phyloP scores from a whole-genome alignment of 257 asterid species.

The Ligustrum vulgare region DNA sequence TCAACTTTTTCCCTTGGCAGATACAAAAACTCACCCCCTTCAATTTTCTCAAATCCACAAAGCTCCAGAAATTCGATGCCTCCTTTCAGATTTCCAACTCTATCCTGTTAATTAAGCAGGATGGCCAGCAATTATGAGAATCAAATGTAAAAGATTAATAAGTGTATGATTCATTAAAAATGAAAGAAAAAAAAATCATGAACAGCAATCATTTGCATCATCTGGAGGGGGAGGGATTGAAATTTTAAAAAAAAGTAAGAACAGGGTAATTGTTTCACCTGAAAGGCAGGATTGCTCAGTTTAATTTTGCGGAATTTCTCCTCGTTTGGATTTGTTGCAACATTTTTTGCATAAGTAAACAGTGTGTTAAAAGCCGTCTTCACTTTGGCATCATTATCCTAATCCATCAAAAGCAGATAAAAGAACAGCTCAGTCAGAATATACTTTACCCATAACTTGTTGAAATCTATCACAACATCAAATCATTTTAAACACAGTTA shows the following conservation, averaged over 20 bases:
- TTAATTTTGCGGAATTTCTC: slow-evolving; percentile 94
- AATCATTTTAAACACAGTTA: slow-evolving; percentile 8
- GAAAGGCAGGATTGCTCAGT: slow-evolving; percentile 77
- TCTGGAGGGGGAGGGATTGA: neutral
- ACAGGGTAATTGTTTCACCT: slow-evolving; percentile 43
- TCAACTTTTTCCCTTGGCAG: slow-evolving; percentile 84
- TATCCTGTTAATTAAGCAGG: slow-evolving; percentile 59
- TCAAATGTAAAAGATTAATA: neutral
- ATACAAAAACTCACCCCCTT: slow-evolving; percentile 80
- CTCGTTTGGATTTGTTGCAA: slow-evolving; percentile 83
- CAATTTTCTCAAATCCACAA: slow-evolving; percentile 90
- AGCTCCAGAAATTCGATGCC: slow-evolving; percentile 86
- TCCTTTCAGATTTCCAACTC: slow-evolving; percentile 87
- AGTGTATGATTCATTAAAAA: neutral
- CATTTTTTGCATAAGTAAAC: slow-evolving; percentile 82
- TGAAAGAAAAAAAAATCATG: neutral
- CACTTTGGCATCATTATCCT: slow-evolving; percentile 92
- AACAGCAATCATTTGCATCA: neutral
- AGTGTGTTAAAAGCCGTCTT: slow-evolving; percentile 92
- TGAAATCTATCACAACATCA: neutral
- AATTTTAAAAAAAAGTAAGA: neutral
- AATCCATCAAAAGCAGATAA: slow-evolving; percentile 26
- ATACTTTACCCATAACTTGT: neutral
- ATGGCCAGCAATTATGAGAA: slow-evolving; percentile 7
- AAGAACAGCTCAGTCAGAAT: slow-evolving; percentile 10